Conservation (phyloP, 2,329 filamentous ascomycete species). For the Talaromyces piceae region DNA sequence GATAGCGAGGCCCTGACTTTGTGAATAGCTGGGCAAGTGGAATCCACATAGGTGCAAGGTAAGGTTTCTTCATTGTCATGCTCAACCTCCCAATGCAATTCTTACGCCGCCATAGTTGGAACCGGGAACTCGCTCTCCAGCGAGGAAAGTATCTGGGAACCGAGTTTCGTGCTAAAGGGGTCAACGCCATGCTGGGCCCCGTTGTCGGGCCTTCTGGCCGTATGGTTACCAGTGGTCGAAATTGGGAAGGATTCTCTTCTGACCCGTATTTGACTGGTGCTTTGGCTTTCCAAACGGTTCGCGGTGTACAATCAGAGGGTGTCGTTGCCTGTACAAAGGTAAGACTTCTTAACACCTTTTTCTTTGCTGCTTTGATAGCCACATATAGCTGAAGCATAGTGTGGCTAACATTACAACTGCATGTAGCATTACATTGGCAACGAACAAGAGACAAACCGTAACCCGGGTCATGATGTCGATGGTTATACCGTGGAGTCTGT, state of each 20-base stretch:
- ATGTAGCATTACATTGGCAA: constrained; percentile 58
- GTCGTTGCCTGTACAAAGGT: constrained; percentile 32
- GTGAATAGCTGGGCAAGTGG: not conserved
- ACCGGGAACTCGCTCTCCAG: constrained; percentile 72
- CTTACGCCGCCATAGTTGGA: constrained; percentile 48
- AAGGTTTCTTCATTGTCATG: not conserved
- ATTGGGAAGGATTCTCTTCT: constrained; percentile 85
- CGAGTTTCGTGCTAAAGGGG: constrained; percentile 62
- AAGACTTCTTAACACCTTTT: not conserved
- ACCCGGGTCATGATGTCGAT: constrained; percentile 65
- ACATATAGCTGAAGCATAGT: too few relatives aligned
- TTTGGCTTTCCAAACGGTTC: constrained; percentile 69
- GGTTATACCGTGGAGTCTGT: constrained; percentile 46
- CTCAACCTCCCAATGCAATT: not conserved
- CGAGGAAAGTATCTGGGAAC: constrained; percentile 68
- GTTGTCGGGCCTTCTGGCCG: constrained; percentile 75
- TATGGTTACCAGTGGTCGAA: constrained; percentile 79
- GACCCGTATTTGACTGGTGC: constrained; percentile 85
- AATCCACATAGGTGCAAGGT: not conserved
- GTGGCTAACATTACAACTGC: not conserved
- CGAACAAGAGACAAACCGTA: constrained; percentile 76
- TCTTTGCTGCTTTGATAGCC: too few relatives aligned
- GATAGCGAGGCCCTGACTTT: not conserved
- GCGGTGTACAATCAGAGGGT: constrained; percentile 64
- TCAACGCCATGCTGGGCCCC: constrained; percentile 74